Evolutionary conservation across 768 basidiomycete genomes (phyloP).

Genomic region (Chalciporus pseudorubinellus): DNA sequence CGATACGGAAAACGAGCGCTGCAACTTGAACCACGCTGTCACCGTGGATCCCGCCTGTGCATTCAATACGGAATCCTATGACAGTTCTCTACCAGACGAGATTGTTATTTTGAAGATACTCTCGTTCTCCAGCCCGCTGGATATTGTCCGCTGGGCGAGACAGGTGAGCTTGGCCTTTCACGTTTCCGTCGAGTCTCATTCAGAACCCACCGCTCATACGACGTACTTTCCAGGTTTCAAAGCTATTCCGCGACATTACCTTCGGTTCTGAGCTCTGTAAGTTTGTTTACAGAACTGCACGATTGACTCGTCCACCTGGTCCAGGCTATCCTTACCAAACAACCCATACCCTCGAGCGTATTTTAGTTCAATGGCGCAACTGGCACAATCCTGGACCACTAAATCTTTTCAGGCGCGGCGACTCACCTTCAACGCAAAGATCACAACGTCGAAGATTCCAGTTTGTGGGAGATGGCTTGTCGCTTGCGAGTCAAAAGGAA

Average conservation of each 20-base stretch:
- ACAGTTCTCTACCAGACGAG: not conserved
- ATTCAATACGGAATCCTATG: not conserved
- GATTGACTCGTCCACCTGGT: slow-evolving; percentile 1
- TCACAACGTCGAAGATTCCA: no score
- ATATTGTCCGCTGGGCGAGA: not conserved
- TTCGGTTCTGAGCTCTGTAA: not conserved
- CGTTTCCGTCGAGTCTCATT: no score
- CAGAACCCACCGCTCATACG: not conserved
- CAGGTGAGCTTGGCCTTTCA: no score
- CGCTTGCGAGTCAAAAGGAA: no score
- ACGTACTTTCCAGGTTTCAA: slow-evolving; percentile 6
- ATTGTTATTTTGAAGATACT: not conserved
- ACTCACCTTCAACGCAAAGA: no score
- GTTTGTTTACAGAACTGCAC: not conserved
- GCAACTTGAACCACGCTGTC: no score
- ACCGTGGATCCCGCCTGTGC: no score
- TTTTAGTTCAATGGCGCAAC: not conserved
- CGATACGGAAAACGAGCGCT: no score
- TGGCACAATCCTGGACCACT: not conserved
- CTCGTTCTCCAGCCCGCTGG: not conserved
- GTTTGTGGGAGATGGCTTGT: no score
- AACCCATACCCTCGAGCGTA: not conserved
- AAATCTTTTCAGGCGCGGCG: not conserved
- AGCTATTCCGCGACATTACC: not conserved
- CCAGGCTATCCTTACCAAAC: not conserved